These are phyloP conservation scores for Mesostigma viride DNA, from an alignment of 139 green algal genomes.

Conservation along the genomic window DNA sequence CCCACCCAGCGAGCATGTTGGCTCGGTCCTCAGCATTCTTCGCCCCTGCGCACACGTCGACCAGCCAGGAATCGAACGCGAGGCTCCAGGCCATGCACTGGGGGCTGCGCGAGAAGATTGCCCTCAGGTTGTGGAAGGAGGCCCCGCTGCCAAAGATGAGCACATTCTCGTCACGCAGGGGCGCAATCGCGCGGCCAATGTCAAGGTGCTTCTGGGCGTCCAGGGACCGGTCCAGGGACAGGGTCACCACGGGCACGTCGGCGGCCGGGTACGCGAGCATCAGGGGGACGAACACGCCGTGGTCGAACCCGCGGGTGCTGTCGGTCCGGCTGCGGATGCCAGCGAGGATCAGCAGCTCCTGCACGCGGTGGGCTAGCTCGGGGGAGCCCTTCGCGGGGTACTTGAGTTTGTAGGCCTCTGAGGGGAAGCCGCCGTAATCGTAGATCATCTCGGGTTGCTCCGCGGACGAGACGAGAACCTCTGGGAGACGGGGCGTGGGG, in stretches of 20 bases:
- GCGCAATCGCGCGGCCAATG: slow-evolving; percentile 52
- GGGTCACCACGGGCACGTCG: slow-evolving; percentile 50
- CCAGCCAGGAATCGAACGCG: neutral
- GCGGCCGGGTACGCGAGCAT: slow-evolving; percentile 51
- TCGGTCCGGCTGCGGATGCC: slow-evolving; percentile 40
- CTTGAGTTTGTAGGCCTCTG: slow-evolving; percentile 41
- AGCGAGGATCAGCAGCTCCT: slow-evolving; percentile 38
- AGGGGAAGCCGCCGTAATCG: slow-evolving; percentile 63
- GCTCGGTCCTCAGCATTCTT: neutral
- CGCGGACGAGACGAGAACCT: neutral
- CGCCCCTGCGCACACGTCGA: neutral
- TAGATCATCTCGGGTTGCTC: slow-evolving; percentile 34
- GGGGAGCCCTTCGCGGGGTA: slow-evolving; percentile 49
- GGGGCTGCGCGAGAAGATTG: neutral
- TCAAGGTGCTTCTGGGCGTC: slow-evolving; percentile 35
- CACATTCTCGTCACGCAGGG: slow-evolving; percentile 59
- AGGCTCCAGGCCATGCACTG: neutral
- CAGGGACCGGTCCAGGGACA: slow-evolving; percentile 39
- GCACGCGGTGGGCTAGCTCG: slow-evolving; percentile 33
- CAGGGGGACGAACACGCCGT: slow-evolving; percentile 66
- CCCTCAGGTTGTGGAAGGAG: slow-evolving; percentile 23
- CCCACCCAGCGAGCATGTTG: slow-evolving; percentile 12
- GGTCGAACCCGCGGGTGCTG: slow-evolving; percentile 46
- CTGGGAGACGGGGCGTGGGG: too few species aligned
- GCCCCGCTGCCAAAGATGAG: slow-evolving; percentile 42